These are phyloP conservation scores for Trichoderma koningii DNA, from an alignment of 2,329 filamentous ascomycete species.

Conservation along the genomic window DNA sequence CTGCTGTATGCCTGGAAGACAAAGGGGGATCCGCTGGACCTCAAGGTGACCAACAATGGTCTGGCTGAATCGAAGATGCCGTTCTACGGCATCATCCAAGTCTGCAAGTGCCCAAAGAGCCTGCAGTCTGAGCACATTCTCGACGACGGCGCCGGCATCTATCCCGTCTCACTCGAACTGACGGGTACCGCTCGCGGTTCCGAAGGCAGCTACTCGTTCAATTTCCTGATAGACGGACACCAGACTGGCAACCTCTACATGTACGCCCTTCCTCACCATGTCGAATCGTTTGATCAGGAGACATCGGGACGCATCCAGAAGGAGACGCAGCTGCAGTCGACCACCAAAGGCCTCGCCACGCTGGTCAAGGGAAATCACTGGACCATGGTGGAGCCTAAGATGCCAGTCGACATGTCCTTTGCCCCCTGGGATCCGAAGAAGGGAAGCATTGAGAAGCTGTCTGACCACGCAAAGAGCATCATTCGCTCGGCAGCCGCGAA, in stretches of 20 bases:
- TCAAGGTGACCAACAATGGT: constrained; percentile 67
- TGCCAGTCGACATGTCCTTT: constrained; percentile 76
- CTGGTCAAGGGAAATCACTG: constrained; percentile 72
- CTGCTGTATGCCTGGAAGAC: constrained; percentile 72
- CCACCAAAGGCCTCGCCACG: constrained; percentile 80
- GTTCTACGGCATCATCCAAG: constrained; percentile 79
- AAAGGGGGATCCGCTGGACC: constrained; percentile 62
- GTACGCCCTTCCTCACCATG: constrained; percentile 86
- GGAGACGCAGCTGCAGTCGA: constrained; percentile 69
- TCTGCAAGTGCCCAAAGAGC: constrained; percentile 72
- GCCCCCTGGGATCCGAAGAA: constrained; percentile 69
- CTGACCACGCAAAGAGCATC: constrained; percentile 55
- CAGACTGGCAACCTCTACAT: constrained; percentile 66
- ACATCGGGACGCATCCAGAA: constrained; percentile 54
- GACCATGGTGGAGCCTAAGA: constrained; percentile 73
- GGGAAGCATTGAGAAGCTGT: constrained; percentile 51
- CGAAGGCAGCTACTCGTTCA: constrained; percentile 71
- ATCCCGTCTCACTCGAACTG: constrained; percentile 65
- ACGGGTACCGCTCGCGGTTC: constrained; percentile 62
- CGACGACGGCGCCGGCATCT: constrained; percentile 75
- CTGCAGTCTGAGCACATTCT: constrained; percentile 64
- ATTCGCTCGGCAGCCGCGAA: constrained; percentile 65
- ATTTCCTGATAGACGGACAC: constrained; percentile 71
- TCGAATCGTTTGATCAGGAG: constrained; percentile 67
- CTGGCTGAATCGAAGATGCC: constrained; percentile 64